phyloP scores from a whole-genome alignment of 2,329 filamentous ascomycete species.

The Zasmidium citrigriseum region DNA sequence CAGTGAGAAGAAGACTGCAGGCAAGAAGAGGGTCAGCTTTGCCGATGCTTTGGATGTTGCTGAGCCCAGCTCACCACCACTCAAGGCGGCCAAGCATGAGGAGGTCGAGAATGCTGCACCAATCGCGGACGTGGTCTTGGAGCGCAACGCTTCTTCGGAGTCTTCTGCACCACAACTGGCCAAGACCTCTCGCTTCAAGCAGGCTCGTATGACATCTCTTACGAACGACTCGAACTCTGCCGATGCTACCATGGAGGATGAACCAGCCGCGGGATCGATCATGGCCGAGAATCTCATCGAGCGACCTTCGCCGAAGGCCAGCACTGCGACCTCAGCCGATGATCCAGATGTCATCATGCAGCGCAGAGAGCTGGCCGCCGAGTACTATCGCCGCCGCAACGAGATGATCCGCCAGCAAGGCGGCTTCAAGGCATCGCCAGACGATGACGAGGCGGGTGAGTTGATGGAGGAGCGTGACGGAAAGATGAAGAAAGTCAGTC shows the following conservation, averaged over 20 bases:
- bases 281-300: constrained; percentile 58
- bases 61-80: constrained; percentile 38
- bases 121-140: constrained; percentile 43
- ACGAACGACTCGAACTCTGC: background rate
- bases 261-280: constrained; percentile 25
- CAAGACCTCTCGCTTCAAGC: constrained; percentile 46
- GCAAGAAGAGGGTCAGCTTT: constrained; percentile 77
- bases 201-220: constrained; percentile 13
- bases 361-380: constrained; percentile 74
- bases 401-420: constrained; percentile 80
- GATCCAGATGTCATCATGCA: constrained; percentile 65
- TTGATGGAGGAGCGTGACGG: constrained; percentile 53
- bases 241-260: constrained; percentile 9
- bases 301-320: constrained; percentile 34
- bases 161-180: constrained; percentile 26
- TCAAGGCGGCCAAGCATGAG: constrained; percentile 24
- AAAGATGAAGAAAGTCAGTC: constrained; percentile 40
- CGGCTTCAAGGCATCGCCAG: constrained; percentile 65
- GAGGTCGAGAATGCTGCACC: constrained; percentile 23
- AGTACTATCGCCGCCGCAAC: constrained; percentile 82
- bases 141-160: constrained; percentile 35
- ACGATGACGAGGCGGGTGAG: constrained; percentile 62
- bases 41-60: constrained; percentile 73
- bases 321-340: constrained; percentile 36
- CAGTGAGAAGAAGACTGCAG: constrained; percentile 36